Percentiles rank a stretch among this genome's conserved stretches.
Evolutionary conservation across 805 yeast species (phyloP).

Genomic region (Pichia occidentalis): DNA sequence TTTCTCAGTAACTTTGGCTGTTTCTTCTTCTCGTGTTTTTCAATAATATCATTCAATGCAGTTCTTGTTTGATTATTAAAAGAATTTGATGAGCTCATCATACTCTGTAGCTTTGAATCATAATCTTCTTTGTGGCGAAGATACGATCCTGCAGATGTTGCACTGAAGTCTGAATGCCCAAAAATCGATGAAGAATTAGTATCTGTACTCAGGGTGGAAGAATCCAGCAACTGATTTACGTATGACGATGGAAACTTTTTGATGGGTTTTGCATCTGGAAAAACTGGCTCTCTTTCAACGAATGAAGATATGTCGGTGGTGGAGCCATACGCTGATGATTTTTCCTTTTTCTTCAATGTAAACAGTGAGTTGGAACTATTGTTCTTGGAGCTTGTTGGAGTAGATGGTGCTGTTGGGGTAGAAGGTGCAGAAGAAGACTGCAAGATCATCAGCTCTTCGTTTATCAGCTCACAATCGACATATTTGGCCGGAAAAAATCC

Average conservation of each 20-base stretch:
- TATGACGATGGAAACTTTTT: slow-evolving; percentile 20
- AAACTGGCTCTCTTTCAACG: slow-evolving; percentile 27
- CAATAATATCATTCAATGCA: slow-evolving; percentile 36
- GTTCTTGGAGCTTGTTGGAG: not conserved
- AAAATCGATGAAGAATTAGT: slow-evolving; percentile 36
- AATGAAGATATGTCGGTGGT: slow-evolving; percentile 11
- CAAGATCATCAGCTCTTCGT: not conserved
- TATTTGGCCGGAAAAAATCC: slow-evolving; percentile 88
- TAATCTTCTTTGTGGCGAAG: slow-evolving; percentile 52
- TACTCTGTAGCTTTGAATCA: slow-evolving; percentile 14
- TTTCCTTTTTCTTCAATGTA: slow-evolving; percentile 7
- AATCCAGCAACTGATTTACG: slow-evolving; percentile 24
- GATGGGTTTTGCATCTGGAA: not conserved
- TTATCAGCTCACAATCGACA: slow-evolving; percentile 63
- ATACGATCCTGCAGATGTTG: slow-evolving; percentile 83
- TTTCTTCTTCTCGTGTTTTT: slow-evolving; percentile 34
- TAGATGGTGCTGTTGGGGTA: not conserved
- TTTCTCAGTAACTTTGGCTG: slow-evolving; percentile 43
- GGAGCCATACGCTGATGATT: slow-evolving; percentile 11
- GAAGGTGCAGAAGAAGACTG: not conserved
- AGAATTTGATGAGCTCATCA: slow-evolving; percentile 15
- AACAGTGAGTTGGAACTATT: slow-evolving; percentile 5
- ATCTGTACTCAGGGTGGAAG: slow-evolving; percentile 25
- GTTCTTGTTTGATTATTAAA: slow-evolving; percentile 20
- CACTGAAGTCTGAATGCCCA: slow-evolving; percentile 68